These are phyloP conservation scores for Solanum tarijense DNA, from an alignment of 257 asterid species.

Conservation along the genomic window DNA sequence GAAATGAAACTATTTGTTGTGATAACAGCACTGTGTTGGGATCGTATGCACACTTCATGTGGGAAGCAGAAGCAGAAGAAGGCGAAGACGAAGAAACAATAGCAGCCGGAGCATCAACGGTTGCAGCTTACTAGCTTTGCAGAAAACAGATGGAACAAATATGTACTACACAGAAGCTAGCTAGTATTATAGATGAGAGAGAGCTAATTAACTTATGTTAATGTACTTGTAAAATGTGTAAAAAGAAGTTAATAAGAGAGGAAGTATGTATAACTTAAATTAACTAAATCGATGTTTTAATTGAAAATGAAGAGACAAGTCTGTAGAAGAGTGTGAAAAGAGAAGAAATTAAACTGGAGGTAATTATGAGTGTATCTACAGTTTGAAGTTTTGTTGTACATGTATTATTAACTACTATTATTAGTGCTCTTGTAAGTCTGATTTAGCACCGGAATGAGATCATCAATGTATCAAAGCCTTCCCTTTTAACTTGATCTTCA, in stretches of 20 bases:
- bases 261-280: background rate
- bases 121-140: slow-evolving; percentile 7
- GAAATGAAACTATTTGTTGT: background rate
- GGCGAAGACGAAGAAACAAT: background rate
- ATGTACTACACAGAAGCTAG: background rate
- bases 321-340: background rate
- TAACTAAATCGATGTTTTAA: background rate
- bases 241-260: background rate
- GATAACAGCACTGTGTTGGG: slow-evolving; percentile 50
- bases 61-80: slow-evolving; percentile 46
- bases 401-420: background rate
- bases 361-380: too few relatives aligned
- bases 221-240: background rate
- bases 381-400: background rate
- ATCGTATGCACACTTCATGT: slow-evolving; percentile 60
- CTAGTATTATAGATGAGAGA: background rate
- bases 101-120: background rate
- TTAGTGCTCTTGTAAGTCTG: background rate
- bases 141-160: background rate
- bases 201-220: background rate
- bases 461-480: background rate
- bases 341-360: too few relatives aligned
- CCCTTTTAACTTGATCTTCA: too few relatives aligned
- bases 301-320: background rate
- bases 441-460: background rate